Conservation (phyloP, 768 basidiomycete genomes). For the Mycena kentingensis region DNA sequence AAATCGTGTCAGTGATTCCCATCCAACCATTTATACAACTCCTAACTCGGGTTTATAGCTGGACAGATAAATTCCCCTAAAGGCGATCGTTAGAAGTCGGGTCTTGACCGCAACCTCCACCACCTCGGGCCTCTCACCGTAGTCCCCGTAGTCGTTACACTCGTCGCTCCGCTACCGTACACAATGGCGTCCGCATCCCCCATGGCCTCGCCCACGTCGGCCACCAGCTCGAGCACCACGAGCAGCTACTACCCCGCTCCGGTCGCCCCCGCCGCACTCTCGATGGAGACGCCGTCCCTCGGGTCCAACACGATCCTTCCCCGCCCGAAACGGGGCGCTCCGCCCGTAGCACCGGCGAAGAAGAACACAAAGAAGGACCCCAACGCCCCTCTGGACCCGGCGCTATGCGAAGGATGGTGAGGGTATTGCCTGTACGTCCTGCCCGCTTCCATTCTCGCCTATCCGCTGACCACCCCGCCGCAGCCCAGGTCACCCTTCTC, state of each 20-base stretch:
- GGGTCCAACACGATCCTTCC: slow-evolving; percentile 18
- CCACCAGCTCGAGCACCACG: slow-evolving; percentile 7
- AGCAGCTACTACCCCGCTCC: slow-evolving; percentile 13
- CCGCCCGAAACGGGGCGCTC: slow-evolving; percentile 20
- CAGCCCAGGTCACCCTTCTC: no score
- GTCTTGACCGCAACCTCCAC: not conserved
- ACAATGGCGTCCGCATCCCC: no score
- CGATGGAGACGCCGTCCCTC: slow-evolving; percentile 19
- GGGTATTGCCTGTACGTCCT: no score
- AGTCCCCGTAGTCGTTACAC: no score
- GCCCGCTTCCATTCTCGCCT: no score
- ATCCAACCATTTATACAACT: no score
- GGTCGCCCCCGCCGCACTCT: slow-evolving; percentile 11
- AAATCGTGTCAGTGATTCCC: no score
- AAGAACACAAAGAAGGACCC: not conserved
- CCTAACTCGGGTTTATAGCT: no score
- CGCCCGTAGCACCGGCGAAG: slow-evolving; percentile 10
- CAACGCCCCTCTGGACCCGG: slow-evolving; percentile 10
- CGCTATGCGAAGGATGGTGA: slow-evolving; percentile 21
- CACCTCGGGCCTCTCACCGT: no score
- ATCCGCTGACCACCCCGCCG: no score
- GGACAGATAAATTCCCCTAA: not conserved
- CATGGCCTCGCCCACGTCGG: not conserved
- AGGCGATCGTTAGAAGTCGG: not conserved
- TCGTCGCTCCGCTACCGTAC: no score